A percentile compares a stretch with the other conserved stretches of the same genome.
Evolutionary conservation across 31 red algal species (phyloP).

Genomic region (Bonnemaisonia californica): DNA sequence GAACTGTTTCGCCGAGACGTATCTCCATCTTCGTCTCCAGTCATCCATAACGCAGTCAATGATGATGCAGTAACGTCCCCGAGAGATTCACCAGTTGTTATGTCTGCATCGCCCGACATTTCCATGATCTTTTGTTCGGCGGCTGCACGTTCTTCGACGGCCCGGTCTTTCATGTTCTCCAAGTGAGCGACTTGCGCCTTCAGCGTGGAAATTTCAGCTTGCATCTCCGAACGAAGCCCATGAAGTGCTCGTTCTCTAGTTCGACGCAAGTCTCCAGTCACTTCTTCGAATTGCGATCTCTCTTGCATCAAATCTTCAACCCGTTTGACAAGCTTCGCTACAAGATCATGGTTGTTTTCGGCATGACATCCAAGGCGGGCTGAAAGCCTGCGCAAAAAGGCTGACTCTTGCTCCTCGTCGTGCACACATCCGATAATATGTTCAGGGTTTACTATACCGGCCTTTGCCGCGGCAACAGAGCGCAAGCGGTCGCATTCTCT

Average conservation of each 20-base stretch:
- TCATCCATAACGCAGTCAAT: slow-evolving; percentile 11
- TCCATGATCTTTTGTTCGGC: slow-evolving; percentile 35
- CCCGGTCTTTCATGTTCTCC: slow-evolving; percentile 47
- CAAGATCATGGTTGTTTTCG: slow-evolving; percentile 29
- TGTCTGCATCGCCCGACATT: slow-evolving; percentile 44
- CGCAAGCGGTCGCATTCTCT: slow-evolving; percentile 31
- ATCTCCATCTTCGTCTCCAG: background rate
- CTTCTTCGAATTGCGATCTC: slow-evolving; percentile 36
- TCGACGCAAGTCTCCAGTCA: slow-evolving; percentile 17
- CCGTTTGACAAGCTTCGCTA: slow-evolving; percentile 41
- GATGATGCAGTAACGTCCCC: slow-evolving; percentile 63
- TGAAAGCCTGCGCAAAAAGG: slow-evolving; percentile 59
- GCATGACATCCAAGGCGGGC: slow-evolving; percentile 44
- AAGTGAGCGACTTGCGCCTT: slow-evolving; percentile 54
- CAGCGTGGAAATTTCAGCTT: slow-evolving; percentile 55
- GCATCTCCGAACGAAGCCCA: slow-evolving; percentile 53
- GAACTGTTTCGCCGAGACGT: slow-evolving; percentile 56
- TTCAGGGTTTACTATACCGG: background rate
- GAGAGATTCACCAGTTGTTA: slow-evolving; percentile 38
- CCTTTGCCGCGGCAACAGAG: slow-evolving; percentile 20
- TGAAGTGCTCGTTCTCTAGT: slow-evolving; percentile 32
- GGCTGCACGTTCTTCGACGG: slow-evolving; percentile 36
- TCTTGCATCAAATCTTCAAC: slow-evolving; percentile 47
- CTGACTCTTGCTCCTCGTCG: background rate
- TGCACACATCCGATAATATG: background rate